Evolutionary conservation across 2,329 filamentous ascomycete genomes (phyloP), one percentile per base, ranked within the genome.

Genomic region (Fusarium verticillioides): DNA sequence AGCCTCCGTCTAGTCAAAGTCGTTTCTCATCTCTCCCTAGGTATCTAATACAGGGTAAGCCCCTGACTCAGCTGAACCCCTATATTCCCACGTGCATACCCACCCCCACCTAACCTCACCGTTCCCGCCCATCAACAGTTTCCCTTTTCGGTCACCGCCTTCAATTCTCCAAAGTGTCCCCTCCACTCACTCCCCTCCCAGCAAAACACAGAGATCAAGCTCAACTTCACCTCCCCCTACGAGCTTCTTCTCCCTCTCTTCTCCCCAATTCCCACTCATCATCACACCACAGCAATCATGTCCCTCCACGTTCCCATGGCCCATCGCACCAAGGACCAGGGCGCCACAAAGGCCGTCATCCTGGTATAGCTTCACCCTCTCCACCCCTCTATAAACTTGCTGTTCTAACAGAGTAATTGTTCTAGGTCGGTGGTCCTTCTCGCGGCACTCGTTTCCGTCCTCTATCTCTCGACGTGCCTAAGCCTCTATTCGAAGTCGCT

Each of bases 401-500:
- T 16, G 37, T 42, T 74, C 81, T 83, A 76, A 83, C 75, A 74
- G 52, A 39, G 50, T 28, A 39, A 16, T 21, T 39, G 46, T 43
- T 59, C 70, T 21, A 98, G 95, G 96, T 98, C 80, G 96, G 96
- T 76, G 96, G 96, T 69, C 95, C 96, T 63, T 98, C 95, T 66
- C 91, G 96, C 88, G 96, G 96, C 82, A 99, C 96, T 72, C 91
- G 96, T 76, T 98, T 98, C 86, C 91, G 96, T 77, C 96, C 96
- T 78, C 89, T 99, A 77, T 97, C 95, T 63, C 93, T 98, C 79
- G 96, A 99, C 85, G 88, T 98, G 63, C 96, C 96, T 78, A 98
- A 98, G 94, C 96, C 96, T 74, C 93, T 99, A 77, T 98, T 99
- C 87, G 96, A 98, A 83, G 95, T 99, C 80, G 96, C 96, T 77